Evolutionary conservation across 176 grass and related monocot species (phyloP), one percentile per base, ranked within the genome.

Genomic region (Triticum monococcum): DNA sequence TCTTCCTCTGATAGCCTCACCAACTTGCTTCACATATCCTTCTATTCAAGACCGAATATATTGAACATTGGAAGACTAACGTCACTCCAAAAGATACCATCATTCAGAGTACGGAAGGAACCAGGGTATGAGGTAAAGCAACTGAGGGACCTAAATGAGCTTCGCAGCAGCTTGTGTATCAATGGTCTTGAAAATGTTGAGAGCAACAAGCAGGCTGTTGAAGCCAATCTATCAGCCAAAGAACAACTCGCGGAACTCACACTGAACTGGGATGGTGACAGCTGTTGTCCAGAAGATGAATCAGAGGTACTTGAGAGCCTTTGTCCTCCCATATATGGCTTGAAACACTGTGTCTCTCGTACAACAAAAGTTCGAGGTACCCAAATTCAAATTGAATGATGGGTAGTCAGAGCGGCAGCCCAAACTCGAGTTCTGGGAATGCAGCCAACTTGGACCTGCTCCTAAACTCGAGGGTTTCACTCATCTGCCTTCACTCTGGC

Each of bases 81-180:
- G 0, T 78, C 14, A 22, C 88, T 90, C 59, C 71, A 36, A 14
- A n/a, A 12, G 5, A 12, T 90, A 8, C 1, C 2, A 1, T 1
- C 3, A 4, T 84, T 86, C 32, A 68, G 1, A 3, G 75, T 87
- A 12, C 8, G n/a, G 14, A 52, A 24, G 7, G 4, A 20, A 48
- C 3, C 0, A 0, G 68, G 84, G 24, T 68, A 68, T 24, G 84
- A 89, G 66, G 22, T 90, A 59, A 56, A 76, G 7, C 84, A 90
- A 37, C 82, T 92, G 1, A 48, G 76, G 80, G 45, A 72, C 24
- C 45, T 92, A 26, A 54, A 37, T 5, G 7, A 37, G 36, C 36
- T 8, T 37, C 6, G 36, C 6, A 1, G 36, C 36, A 37, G 36
- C 36, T 7, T 9, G 38, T 3, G 0, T 0, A 89, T 92, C 3